Percentiles rank a stretch among this genome's conserved stretches.
Conservation (phyloP, 176 grass and related monocot genomes). For the Neostapfia colusana region DNA sequence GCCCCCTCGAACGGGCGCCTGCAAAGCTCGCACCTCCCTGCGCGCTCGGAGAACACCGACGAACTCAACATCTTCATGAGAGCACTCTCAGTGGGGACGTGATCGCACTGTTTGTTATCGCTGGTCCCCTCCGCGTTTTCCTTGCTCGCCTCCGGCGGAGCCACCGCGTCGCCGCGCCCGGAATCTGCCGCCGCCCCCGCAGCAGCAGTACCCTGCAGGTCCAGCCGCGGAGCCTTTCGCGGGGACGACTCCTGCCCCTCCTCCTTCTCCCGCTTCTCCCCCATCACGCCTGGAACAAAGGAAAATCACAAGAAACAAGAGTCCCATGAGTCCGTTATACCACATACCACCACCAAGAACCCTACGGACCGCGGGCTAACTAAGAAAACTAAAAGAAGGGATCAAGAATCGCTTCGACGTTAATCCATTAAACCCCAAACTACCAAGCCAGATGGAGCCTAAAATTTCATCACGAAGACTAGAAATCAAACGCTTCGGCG, state of each 20-base stretch:
- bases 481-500: neutral
- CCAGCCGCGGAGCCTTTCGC: conserved; percentile 11
- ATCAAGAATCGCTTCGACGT: neutral
- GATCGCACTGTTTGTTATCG: neutral
- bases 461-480: neutral
- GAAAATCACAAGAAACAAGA: neutral
- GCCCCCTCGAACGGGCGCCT: neutral
- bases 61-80: neutral
- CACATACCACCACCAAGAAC: neutral
- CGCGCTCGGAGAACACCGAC: neutral
- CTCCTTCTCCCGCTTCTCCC: neutral
- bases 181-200: neutral
- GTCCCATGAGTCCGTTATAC: neutral
- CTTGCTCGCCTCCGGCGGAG: neutral
- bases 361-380: neutral
- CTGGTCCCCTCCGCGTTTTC: neutral
- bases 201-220: neutral
- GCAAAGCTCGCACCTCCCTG: neutral
- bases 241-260: neutral
- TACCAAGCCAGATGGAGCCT: conserved; percentile 5
- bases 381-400: neutral
- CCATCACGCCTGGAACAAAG: neutral
- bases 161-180: neutral
- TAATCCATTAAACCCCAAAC: neutral
- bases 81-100: neutral